Base-by-base conservation (phyloP, 345 rosid genomes). In the Jatropha curcas region DNA sequence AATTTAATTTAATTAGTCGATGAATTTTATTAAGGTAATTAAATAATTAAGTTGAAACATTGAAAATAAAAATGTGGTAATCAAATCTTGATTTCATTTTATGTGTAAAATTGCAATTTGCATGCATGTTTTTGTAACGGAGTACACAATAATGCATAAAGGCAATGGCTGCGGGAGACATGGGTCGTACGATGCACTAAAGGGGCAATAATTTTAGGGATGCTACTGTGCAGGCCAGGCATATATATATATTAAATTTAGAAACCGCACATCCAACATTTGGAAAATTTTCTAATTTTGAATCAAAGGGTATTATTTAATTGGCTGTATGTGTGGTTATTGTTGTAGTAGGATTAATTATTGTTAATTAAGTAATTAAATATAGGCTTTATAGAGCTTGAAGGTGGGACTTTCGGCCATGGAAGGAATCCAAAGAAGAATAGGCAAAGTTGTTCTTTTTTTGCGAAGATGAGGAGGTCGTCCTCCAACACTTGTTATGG, bases 391-490 rank as follows among this genome's bases (percentile, higher is more conserved):
- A n/a, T 50, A n/a, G 45, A 33, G 0, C 7, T 24, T 25, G 16
- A 66, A 68, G 45, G 45, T 39, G 24, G n/a, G 22, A 51, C 84
- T 78, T 84, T 81, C 79, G 81, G 81, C 83, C 41, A 70, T 46
- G 61, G 79, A 37, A 37, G 77, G 72, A 67, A 65, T 71, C 68
- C n/a, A 69, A 67, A 55, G 4, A 4, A 45, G 82, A 83, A 60
- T 33, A 70, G 4, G 59, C 27, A 65, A 51, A 4, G 11, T 22
- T 53, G 25, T 56, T 52, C 41, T 33, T 22, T 10, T 74, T 24
- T 60, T 60, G 30, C 72, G 56, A 65, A 61, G 63, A 74, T n/a
- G 48, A 68, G 65, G 72, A 57, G 59, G 27, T 46, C 16, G 27
- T 46, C 16, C 53, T 22, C 3, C 67, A 71, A 35, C 63, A 60